These are phyloP conservation scores for Castanea mollissima DNA, from an alignment of 306 rosid genomes.

Conservation along the genomic window DNA sequence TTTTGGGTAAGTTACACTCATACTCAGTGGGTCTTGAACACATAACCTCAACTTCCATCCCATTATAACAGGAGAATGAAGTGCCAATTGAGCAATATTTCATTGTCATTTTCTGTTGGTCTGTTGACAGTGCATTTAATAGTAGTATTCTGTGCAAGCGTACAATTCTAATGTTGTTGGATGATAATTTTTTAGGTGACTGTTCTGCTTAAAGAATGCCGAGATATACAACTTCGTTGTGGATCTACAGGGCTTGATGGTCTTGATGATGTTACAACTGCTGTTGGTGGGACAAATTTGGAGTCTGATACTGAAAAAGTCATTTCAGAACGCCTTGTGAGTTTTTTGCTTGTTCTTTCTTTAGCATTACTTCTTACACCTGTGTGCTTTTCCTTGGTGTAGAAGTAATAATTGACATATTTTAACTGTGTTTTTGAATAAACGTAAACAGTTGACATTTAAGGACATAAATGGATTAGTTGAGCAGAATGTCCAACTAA, in stretches of 20 bases:
- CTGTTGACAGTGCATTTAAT: background rate
- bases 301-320: constrained; percentile 67
- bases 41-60: too few relatives aligned
- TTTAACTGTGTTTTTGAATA: constrained; percentile 6
- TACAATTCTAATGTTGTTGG: constrained; percentile 9
- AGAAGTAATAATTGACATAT: background rate
- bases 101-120: background rate
- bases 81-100: too few relatives aligned
- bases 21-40: too few relatives aligned
- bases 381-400: background rate
- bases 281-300: constrained; percentile 29
- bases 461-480: constrained; percentile 96
- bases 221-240: constrained; percentile 90
- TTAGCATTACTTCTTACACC: background rate
- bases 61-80: too few relatives aligned
- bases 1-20: too few relatives aligned
- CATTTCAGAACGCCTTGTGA: constrained; percentile 81
- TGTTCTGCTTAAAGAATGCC: constrained; percentile 88
- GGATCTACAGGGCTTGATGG: constrained; percentile 51
- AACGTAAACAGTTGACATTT: constrained; percentile 71
- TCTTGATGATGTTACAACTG: constrained; percentile 25
- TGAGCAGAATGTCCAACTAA: constrained; percentile 86
- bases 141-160: background rate
- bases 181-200: constrained; percentile 57
- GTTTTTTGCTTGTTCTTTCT: constrained; percentile 21